Evolutionary conservation across 2,329 filamentous ascomycete genomes (phyloP), one percentile per base, ranked within the genome.

Genomic region (Epichloe festucae): DNA sequence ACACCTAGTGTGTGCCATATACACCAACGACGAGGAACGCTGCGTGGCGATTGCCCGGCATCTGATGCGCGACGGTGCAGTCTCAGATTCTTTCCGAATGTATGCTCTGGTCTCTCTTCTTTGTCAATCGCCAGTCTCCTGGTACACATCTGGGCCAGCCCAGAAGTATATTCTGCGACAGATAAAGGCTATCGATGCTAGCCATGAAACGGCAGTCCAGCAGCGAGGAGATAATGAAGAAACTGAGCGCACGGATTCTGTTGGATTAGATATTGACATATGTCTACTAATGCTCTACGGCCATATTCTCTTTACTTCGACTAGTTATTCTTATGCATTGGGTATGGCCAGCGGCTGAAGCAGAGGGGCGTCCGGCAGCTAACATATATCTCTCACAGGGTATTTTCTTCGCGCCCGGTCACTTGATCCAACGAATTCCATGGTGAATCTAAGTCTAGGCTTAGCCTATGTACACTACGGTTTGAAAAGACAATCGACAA

Each of bases 91-190:
- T 0, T 95, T 90, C 67, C 83, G 90, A 38, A 78, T 96, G 60
- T 94, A 91, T 64, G 79, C 84, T 34, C 78, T 85, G 21, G 73
- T 93, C n/a, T 87, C 86, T 52, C 79, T 85, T 17, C 72, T 95
- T 7, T 87, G 82, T 61, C 82, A 87, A 49, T 83, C 87, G 14
- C 81, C 84, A 2, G 74, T 81, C 39, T 78, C 82, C 34, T 87
- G 85, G 73, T 95, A 91, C 66, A 84, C 84, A 49, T 84, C 85
- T 3, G 86, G 87, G 0, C 84, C 88, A 0, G 84, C 85, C 19
- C 89, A 95, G 66, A 97, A 97, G 65, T 95, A 87, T 63, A 82
- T 97, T 60, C 75, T 96, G 53, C 83, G 93, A 4, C 89, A 95
- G 67, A 87, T 98, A 68, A 94, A 95, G 66, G 81, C 82, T 3